Base-by-base conservation (phyloP, 371 early-diverging fungal genomes). In the Gilbertella persicaria region DNA sequence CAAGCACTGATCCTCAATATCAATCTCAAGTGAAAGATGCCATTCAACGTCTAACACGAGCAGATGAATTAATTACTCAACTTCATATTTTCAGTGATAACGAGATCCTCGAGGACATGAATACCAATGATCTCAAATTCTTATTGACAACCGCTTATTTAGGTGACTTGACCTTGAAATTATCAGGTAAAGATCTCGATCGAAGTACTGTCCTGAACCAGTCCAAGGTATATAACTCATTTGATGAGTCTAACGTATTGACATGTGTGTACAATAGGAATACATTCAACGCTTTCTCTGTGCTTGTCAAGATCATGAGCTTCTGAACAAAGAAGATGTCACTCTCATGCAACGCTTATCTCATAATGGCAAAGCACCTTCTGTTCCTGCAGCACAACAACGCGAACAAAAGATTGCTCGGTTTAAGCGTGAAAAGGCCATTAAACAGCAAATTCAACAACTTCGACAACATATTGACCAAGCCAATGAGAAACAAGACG, bases 71-170 rank as follows among this genome's bases (percentile, higher is more conserved):
- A 50, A 80, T 90, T 14, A 69, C 76, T 20, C 65, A 75, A 21
- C 82, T 92, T 16, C 71, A 80, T 17, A 64, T 96, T 28, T 96
- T 96, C 61, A 92, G 93, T 62, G 73, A 73, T 10, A 96, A 96
- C 67, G 97, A 96, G 59, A 73, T 84, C 5, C 41, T 92, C 35
- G 94, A 96, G 14, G 97, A 96, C 60, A 86, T 95, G 45, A 87
- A 86, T 55, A 87, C 93, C 5, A 70, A 78, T 25, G 91, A 95
- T 66, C 71, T 96, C 33, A 78, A 87, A 37, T 91, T 85, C 53
- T 58, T 96, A 0, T 62, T 94, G 21, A 75, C 85, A 12, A 74
- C 86, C n/a, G 85, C 82, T n/a, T 93, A 91, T 56, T 67, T 91
- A 12, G 95, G 90, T 13, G 84, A 88, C 26, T 62, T 89, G 5